Evolutionary conservation across 345 rosid species (phyloP).

Genomic region (Streptanthus diversifolius): DNA sequence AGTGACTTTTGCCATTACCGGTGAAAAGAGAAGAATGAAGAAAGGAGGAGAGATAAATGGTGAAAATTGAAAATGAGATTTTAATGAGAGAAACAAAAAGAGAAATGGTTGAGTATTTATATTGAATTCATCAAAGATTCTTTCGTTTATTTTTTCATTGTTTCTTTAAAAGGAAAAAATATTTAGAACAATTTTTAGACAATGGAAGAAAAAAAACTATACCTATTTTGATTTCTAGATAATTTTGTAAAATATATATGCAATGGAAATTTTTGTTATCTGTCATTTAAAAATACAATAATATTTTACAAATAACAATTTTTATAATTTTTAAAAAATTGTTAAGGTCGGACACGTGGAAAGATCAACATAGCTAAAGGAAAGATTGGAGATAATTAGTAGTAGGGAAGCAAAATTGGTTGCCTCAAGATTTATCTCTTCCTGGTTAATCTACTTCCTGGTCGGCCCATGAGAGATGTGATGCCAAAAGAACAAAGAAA

Average conservation of each 20-base stretch:
- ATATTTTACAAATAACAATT: too few species aligned
- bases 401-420: constrained; percentile 18
- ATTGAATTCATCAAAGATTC: background rate
- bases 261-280: too few species aligned
- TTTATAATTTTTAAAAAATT: too few species aligned
- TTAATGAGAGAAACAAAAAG: background rate
- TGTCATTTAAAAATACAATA: too few species aligned
- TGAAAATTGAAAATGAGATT: background rate
- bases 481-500: constrained; percentile 15
- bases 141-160: background rate
- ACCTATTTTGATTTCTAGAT: too few species aligned
- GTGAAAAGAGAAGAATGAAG: background rate
- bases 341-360: background rate
- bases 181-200: too few species aligned
- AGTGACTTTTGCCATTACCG: constrained; percentile 31
- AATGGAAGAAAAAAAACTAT: too few species aligned
- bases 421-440: constrained; percentile 17
- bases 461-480: constrained; percentile 20
- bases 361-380: background rate
- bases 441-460: constrained; percentile 25
- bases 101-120: constrained; percentile 27
- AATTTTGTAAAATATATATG: too few species aligned
- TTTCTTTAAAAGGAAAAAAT: background rate
- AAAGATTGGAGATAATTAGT: constrained; percentile 4
- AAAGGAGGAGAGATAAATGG: background rate